A percentile compares a stretch with the other conserved stretches of the same genome.
phyloP scores from a whole-genome alignment of 495 filamentous ascomycete genomes.

The Parathielavia hyrcaniae region DNA sequence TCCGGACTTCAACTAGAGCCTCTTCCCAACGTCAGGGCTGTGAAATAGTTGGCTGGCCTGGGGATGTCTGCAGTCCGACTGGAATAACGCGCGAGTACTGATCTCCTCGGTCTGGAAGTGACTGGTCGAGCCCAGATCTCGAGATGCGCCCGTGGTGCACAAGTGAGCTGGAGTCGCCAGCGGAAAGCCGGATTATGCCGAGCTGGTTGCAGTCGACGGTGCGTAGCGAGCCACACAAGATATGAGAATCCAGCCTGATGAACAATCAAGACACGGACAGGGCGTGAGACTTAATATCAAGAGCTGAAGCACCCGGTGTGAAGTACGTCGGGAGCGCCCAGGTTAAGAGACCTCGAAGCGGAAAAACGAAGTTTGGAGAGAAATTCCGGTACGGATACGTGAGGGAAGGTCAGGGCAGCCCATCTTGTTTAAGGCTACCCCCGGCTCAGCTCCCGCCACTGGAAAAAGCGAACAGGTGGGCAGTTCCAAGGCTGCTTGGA shows the following conservation, averaged over 20 bases:
- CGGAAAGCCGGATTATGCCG: constrained; percentile 17
- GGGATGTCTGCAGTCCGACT: constrained; percentile 17
- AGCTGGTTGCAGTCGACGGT: constrained; percentile 19
- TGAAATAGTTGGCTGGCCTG: constrained; percentile 27
- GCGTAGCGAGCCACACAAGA: constrained; percentile 1
- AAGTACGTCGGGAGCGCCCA: constrained; percentile 31
- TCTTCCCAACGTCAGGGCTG: constrained; percentile 26
- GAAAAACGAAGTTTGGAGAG: constrained; percentile 29
- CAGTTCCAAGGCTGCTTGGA: constrained; percentile 22
- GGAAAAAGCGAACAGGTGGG: constrained; percentile 26
- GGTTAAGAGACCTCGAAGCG: constrained; percentile 16
- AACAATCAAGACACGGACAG: not conserved
- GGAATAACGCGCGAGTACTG: constrained; percentile 13
- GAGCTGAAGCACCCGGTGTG: constrained; percentile 14
- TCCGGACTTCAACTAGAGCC: constrained; percentile 27
- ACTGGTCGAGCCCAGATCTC: constrained; percentile 1
- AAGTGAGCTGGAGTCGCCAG: not conserved
- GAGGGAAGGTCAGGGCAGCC: constrained; percentile 13
- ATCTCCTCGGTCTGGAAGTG: constrained; percentile 1
- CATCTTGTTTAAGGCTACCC: constrained; percentile 23
- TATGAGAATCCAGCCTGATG: constrained; percentile 1
- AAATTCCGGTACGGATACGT: constrained; percentile 12
- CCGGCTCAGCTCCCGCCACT: constrained; percentile 30
- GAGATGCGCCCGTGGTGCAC: constrained; percentile 7
- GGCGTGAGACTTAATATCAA: constrained; percentile 13